These are phyloP conservation scores for Angomonas deanei DNA, from an alignment of 208 protist species.

Conservation along the genomic window DNA sequence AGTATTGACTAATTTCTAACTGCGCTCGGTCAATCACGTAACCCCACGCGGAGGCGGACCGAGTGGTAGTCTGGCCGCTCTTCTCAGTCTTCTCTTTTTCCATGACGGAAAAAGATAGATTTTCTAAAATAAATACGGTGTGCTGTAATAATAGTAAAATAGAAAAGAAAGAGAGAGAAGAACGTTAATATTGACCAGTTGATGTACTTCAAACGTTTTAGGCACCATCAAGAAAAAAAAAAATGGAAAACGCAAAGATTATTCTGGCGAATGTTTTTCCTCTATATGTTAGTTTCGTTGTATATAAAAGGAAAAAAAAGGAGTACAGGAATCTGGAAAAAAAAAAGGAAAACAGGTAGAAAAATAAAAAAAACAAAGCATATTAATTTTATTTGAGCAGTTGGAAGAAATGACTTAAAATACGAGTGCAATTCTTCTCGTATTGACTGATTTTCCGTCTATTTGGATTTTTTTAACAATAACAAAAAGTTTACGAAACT, in stretches of 20 bases:
- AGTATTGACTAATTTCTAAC: constrained; percentile 43
- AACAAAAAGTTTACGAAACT: neutral
- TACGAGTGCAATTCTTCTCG: neutral
- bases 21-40: constrained; percentile 56
- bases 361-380: neutral
- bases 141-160: neutral
- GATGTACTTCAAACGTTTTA: neutral
- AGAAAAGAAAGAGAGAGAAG: constrained; percentile 1
- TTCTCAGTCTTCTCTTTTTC: neutral
- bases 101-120: neutral
- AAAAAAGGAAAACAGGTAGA: neutral
- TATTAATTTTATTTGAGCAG: neutral
- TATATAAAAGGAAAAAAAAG: constrained; percentile 21
- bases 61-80: neutral
- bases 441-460: neutral
- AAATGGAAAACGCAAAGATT: constrained; percentile 7
- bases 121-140: constrained; percentile 4
- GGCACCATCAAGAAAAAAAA: neutral
- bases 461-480: neutral
- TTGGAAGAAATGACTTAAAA: neutral
- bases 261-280: neutral
- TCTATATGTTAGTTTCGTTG: too few relatives aligned
- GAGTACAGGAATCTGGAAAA: neutral
- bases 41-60: constrained; percentile 39
- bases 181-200: neutral